Percentiles rank a stretch among this genome's conserved stretches.
phyloP scores from a whole-genome alignment of 2,329 filamentous ascomycete species.

The Dactylellina leptospora region DNA sequence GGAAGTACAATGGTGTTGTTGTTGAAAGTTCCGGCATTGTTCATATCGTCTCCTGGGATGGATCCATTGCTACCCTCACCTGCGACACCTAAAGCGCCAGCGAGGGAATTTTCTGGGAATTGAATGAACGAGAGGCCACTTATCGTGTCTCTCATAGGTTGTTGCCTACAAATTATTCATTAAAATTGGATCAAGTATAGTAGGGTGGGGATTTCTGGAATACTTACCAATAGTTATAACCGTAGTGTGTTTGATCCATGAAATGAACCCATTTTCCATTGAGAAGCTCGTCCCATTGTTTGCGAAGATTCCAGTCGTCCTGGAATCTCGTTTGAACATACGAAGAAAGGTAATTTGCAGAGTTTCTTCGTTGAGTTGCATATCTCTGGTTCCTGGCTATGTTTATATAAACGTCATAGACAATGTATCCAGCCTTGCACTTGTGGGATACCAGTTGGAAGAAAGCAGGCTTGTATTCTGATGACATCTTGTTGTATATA shows the following conservation, averaged over 20 bases:
- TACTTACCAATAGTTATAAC: constrained; percentile 63
- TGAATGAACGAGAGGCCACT: constrained; percentile 71
- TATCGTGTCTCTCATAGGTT: constrained; percentile 75
- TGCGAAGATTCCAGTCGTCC: constrained; percentile 68
- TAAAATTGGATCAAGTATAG: background rate
- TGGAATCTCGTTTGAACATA: constrained; percentile 67
- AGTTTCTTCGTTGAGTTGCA: constrained; percentile 67
- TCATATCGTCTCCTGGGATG: constrained; percentile 73
- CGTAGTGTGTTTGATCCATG: constrained; percentile 61
- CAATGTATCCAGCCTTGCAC: constrained; percentile 67
- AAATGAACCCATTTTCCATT: constrained; percentile 65
- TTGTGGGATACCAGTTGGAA: constrained; percentile 72
- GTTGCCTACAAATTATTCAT: constrained; percentile 68
- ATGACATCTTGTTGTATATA: constrained; percentile 67
- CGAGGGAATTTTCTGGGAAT: constrained; percentile 67
- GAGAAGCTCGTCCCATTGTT: constrained; percentile 68
- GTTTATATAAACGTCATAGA: constrained; percentile 66
- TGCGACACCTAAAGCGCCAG: constrained; percentile 71
- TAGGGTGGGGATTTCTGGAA: background rate
- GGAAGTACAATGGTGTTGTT: constrained; percentile 67
- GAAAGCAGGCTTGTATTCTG: constrained; percentile 67
- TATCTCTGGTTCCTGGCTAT: constrained; percentile 67
- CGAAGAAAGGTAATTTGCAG: constrained; percentile 67
- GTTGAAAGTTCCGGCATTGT: constrained; percentile 65
- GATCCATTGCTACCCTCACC: constrained; percentile 73